Conservation (phyloP, 2,329 filamentous ascomycete genomes). For the Tolypocladium endophyticum region DNA sequence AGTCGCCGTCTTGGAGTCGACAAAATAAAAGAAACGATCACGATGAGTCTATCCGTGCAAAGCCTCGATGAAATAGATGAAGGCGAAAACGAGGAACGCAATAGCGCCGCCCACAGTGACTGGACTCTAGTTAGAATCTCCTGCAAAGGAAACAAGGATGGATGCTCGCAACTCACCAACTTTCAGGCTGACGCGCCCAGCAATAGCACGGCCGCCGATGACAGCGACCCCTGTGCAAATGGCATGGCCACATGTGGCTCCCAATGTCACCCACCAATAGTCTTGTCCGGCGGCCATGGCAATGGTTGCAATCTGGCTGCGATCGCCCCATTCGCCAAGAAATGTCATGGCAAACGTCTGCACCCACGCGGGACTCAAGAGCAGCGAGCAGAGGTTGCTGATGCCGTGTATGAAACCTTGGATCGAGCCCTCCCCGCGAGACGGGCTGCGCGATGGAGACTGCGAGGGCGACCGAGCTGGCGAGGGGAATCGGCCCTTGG, state of each 20-base stretch:
- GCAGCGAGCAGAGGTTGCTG: constrained; percentile 74
- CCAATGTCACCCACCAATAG: constrained; percentile 96
- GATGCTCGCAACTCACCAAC: constrained; percentile 59
- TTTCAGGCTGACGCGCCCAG: constrained; percentile 86
- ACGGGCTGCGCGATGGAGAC: constrained; percentile 55
- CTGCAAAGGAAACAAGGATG: not conserved
- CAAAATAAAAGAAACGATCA: not conserved
- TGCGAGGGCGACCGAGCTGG: constrained; percentile 70
- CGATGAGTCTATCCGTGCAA: constrained; percentile 38
- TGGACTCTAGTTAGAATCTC: constrained; percentile 26
- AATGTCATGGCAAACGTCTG: constrained; percentile 99
- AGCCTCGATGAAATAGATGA: constrained; percentile 84
- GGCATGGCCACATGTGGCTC: constrained; percentile 75
- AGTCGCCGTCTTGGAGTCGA: not conserved
- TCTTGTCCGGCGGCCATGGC: constrained; percentile 98
- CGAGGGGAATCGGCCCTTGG: constrained; percentile 67
- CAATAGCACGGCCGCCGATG: constrained; percentile 83
- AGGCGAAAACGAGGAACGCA: constrained; percentile 81
- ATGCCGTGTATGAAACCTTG: constrained; percentile 49
- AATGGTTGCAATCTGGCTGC: constrained; percentile 95
- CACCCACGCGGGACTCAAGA: constrained; percentile 94
- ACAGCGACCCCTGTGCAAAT: constrained; percentile 89
- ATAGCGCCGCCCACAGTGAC: constrained; percentile 86
- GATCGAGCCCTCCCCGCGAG: constrained; percentile 28
- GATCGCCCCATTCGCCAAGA: constrained; percentile 93